Evolutionary conservation across 805 yeast genomes (phyloP), one percentile per base, ranked within the genome.

Genomic region (Nadsonia fulvescens): DNA sequence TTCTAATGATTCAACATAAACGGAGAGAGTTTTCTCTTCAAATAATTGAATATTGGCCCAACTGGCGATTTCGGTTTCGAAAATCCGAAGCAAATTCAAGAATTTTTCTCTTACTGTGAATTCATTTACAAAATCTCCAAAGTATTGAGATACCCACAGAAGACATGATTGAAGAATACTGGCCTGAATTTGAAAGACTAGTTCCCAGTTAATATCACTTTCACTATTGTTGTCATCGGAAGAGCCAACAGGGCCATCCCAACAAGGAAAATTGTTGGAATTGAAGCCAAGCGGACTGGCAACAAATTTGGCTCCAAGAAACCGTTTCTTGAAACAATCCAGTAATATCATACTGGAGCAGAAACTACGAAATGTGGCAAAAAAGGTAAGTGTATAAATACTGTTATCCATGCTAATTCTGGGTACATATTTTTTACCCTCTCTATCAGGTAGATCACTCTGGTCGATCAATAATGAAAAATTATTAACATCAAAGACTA

Each of bases 81-180:
- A 66, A 6, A 64, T 49, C 35, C 70, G 70, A 35, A 81, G 49
- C 23, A 81, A 53, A 32, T 70, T 72, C 27, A 75, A 63, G 40
- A 79, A 61, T 2, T 62, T 54, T 4, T 56, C 52, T 37, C 74
- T 69, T 39, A 72, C 69, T 8, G 52, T 47, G 33, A 73, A 42
- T 37, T 75, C 78, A 43, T 70, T 75, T 4, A 72, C 61, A 41
- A 83, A 78, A 43, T 78, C 89, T 15, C 63, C 50, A 44, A 73
- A 82, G 43, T 75, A 78, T 37, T 73, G 71, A 23, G 66, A 61
- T 12, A 79, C 66, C 46, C 91, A 61, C 15, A 73, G 62, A 22
- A 69, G 61, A 30, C 81, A 53, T 0, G 81, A 78, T 43, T 78
- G 91, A 32, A 82, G 54, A 16, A 82, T 67, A 20, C 91, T 91